These are phyloP conservation scores for Plenodomus lindquistii DNA, from an alignment of 2,329 filamentous ascomycete species.

Conservation along the genomic window DNA sequence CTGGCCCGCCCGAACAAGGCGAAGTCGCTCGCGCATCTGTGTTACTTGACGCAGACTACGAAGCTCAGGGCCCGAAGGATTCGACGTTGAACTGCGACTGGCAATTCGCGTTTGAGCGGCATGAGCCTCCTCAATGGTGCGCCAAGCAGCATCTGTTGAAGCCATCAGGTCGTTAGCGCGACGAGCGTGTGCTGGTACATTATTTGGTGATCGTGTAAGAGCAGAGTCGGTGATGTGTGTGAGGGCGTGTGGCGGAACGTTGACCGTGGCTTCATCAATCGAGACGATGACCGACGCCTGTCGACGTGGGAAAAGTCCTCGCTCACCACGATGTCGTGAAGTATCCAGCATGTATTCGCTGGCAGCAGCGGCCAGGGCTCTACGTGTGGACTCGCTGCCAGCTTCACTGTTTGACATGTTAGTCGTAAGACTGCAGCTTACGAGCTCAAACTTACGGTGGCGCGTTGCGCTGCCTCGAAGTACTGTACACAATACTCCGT, in stretches of 20 bases:
- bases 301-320: constrained; percentile 34
- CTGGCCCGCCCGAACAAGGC: constrained; percentile 35
- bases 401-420: constrained; percentile 4
- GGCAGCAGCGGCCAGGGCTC: constrained; percentile 17
- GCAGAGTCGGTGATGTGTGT: constrained; percentile 35
- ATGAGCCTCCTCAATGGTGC: constrained; percentile 53
- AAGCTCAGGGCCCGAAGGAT: constrained; percentile 25
- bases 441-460: constrained; percentile 24
- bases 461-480: constrained; percentile 22
- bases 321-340: no score
- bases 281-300: constrained; percentile 48
- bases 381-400: constrained; percentile 19
- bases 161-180: constrained; percentile 36
- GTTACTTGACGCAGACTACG: constrained; percentile 42
- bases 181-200: constrained; percentile 37
- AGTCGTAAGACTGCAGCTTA: background rate
- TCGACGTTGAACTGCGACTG: constrained; percentile 15
- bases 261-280: constrained; percentile 31
- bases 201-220: constrained; percentile 36
- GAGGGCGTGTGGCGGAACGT: constrained; percentile 18
- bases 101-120: constrained; percentile 37
- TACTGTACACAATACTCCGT: constrained; percentile 50
- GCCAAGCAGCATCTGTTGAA: constrained; percentile 51
- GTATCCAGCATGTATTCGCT: no score
- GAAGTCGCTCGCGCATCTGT: constrained; percentile 43